Evolutionary conservation across 2,329 filamentous ascomycete genomes (phyloP), one percentile per base, ranked within the genome.

Genomic region (Ophiocordyceps robertsii): DNA sequence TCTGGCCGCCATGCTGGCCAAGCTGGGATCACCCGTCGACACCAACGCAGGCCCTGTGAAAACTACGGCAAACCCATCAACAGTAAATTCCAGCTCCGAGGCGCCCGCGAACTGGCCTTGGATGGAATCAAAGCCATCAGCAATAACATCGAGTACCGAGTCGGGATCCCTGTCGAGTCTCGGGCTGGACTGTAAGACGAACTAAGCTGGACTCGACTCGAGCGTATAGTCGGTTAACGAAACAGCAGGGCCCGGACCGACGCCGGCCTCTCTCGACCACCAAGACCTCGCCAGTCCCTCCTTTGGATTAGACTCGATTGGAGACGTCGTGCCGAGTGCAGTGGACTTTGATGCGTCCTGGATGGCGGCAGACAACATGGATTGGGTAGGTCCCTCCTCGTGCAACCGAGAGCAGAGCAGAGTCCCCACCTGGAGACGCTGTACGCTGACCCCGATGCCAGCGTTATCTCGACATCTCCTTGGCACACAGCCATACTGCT

Each of bases 1-100:
- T 9, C 17, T 35, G 42, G 58, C 60, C 6, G 63, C 60, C 4
- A 70, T 74, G 61, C 53, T 73, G 30, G 54, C 55, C 3, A 69
- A 64, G 47, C 55, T 72, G 7, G 62, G 59, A 4, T 51, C 49
- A 21, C 54, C 60, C 2, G 40, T 41, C 9, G 40, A 16, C 27
- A 12, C 8, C 14, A 16, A 35, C n/a, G 8, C 33, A 14, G n/a
- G 7, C 33, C 8, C 6, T 19, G 12, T 21, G 5, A n/a, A 17
- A 12, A 30, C 12, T 6, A 35, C 12, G 24, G 21, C n/a, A 9
- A 36, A 36, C 11, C 40, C 4, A 11, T 29, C 32, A 13, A 30
- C 32, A 14, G 32, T 13, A n/a, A 17, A 32, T 8, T 41, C 32
- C 32, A 24, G 24, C 6, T 37, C 29, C 40, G 31, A 29, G 14